A percentile compares a stretch with the other conserved stretches of the same genome.
These are phyloP conservation scores for Yarrowia divulgata DNA, from an alignment of 805 yeast species.

Conservation along the genomic window DNA sequence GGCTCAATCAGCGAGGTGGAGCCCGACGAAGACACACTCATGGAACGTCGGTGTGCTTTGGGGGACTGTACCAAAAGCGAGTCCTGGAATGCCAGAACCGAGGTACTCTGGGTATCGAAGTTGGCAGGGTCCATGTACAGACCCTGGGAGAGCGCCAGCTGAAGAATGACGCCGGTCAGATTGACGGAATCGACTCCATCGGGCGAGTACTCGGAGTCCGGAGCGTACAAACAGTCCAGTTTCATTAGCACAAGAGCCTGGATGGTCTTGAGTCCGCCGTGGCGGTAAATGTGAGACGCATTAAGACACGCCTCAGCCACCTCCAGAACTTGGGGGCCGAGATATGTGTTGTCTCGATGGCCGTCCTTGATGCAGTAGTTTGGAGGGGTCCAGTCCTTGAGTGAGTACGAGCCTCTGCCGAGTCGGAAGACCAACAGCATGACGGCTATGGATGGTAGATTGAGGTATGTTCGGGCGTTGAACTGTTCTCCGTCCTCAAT, in stretches of 20 bases:
- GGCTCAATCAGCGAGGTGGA: conserved; percentile 19
- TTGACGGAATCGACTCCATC: conserved; percentile 38
- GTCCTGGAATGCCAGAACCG: conserved; percentile 19
- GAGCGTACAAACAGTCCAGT: conserved; percentile 31
- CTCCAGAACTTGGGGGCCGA: conserved; percentile 27
- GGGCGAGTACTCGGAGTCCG: conserved; percentile 27
- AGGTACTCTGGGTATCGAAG: conserved; percentile 28
- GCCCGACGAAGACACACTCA: conserved; percentile 16
- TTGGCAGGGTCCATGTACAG: conserved; percentile 36
- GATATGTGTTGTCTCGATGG: conserved; percentile 27
- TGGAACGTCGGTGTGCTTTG: conserved; percentile 11
- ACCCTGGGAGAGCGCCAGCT: conserved; percentile 33
- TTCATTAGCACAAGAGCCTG: conserved; percentile 37
- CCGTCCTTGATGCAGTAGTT: conserved; percentile 39
- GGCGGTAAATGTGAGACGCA: conserved; percentile 26
- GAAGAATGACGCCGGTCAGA: conserved; percentile 33
- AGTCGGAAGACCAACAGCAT: conserved; percentile 32
- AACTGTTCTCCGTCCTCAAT: conserved; percentile 35
- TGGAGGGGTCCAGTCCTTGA: conserved; percentile 37
- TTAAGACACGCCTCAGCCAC: conserved; percentile 34
- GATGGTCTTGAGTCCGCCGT: conserved; percentile 32
- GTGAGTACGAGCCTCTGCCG: conserved; percentile 33
- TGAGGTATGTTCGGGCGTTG: conserved; percentile 32
- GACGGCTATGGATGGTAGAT: conserved; percentile 31
- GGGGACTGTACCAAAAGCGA: conserved; percentile 11